phyloP scores from a whole-genome alignment of 208 protist genomes.

The Acanthamoeba castellanii region DNA sequence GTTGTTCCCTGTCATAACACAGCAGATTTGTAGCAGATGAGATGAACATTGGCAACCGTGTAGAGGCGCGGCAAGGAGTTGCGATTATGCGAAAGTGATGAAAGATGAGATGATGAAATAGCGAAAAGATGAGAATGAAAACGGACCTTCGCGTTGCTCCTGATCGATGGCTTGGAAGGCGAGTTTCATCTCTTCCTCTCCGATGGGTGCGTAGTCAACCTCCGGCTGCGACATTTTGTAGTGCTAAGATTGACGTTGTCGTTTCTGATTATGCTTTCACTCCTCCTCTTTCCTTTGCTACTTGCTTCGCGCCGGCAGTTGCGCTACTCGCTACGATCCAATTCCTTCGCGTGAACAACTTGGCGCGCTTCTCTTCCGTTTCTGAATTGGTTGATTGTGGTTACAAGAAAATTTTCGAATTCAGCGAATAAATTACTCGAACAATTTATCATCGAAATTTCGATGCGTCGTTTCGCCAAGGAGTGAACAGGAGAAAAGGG shows the following conservation, averaged over 20 bases:
- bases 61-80: not conserved
- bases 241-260: not conserved
- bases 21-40: not conserved
- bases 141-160: not conserved
- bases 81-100: not conserved
- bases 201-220: conserved; percentile 10
- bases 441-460: not conserved
- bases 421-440: not conserved
- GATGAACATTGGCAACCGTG: not conserved
- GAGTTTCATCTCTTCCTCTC: conserved; percentile 35
- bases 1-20: not conserved
- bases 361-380: too few relatives aligned
- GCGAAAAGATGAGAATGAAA: not conserved
- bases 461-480: not conserved
- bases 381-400: too few relatives aligned
- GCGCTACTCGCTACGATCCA: too few relatives aligned
- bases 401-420: too few relatives aligned
- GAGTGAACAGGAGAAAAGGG: not conserved
- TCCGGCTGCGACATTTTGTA: conserved; percentile 22
- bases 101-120: not conserved
- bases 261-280: not conserved
- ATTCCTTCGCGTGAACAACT: too few relatives aligned
- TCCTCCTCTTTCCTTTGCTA: not conserved
- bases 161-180: conserved; percentile 59
- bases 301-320: too few relatives aligned